phyloP scores from a whole-genome alignment of 768 basidiomycete species.

The Pulveroboletus sp. region DNA sequence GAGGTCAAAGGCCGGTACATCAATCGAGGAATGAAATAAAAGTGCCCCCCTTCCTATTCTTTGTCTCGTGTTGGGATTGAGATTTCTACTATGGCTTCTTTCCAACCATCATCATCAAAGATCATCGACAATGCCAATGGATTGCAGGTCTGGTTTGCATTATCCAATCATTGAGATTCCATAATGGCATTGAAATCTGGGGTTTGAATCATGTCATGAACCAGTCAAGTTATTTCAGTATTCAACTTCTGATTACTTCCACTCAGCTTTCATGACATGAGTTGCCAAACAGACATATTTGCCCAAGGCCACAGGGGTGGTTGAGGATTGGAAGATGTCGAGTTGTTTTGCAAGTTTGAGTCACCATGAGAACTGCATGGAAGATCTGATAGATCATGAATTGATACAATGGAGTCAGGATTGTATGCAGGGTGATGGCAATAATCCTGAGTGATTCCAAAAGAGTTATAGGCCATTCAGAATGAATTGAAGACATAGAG shows the following conservation, averaged over 20 bases:
- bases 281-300: no score
- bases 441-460: not conserved
- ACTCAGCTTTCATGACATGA: no score
- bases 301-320: no score
- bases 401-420: not conserved
- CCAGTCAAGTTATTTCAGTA: no score
- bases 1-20: not conserved
- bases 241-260: no score
- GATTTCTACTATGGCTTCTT: not conserved
- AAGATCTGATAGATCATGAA: not conserved
- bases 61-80: not conserved
- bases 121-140: not conserved
- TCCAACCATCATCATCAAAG: not conserved
- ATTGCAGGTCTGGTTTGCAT: not conserved
- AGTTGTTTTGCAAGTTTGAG: not conserved
- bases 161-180: not conserved
- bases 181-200: not conserved
- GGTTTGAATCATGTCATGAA: not conserved
- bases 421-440: constrained; percentile 1
- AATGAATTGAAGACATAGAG: not conserved
- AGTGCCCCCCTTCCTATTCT: not conserved
- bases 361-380: not conserved
- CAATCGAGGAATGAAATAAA: not conserved
- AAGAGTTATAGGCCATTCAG: not conserved
- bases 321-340: no score